Evolutionary conservation across 2,329 filamentous ascomycete species (phyloP), one percentile per base, ranked within the genome.

Genomic region (Colletotrichum tamarilloi): DNA sequence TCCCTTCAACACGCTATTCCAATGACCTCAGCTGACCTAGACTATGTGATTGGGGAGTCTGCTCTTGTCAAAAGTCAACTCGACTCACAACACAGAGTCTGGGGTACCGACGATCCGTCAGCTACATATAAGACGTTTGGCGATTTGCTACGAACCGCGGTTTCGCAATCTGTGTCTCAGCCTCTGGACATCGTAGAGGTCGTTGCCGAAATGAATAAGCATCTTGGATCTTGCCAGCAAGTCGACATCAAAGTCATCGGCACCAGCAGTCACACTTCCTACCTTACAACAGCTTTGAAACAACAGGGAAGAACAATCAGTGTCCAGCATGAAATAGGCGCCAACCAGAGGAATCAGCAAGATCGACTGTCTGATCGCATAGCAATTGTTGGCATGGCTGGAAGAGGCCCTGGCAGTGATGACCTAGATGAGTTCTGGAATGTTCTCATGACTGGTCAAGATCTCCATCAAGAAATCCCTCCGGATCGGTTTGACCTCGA

Each of bases 351-450:
- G 12, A 38, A 14, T 38, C 35, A 38, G 14, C 35, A 38, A 38
- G 35, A 38, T 38, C 12, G 4, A 14, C 55, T 3, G 19, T 35
- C 62, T 6, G 49, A 49, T 14, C 46, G 46, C 28, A 57, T 65
- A 19, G 62, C 62, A 52, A 56, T 65, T 3, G 62, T 65, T 14
- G 67, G 67, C 2, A 59, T 65, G 52, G 52, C 49, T 16, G 67
- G 38, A 1, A 26, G 38, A 8, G 32, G 19, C 5, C 67, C 67
- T 3, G 60, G 19, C 5, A 58, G 53, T 9, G 67, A 69, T 2
- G 24, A 52, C 60, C 35, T 69, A 8, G 60, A 65, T 9, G 35
- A 42, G 24, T 69, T 58, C 28, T 69, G 67, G 67, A 30, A 69
- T 9, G 22, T 65, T 28, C 38, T 69, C 35, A 14, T n/a, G 6